Base-by-base conservation (phyloP, 352 stramenopile genomes). In the Detonula confervacea region DNA sequence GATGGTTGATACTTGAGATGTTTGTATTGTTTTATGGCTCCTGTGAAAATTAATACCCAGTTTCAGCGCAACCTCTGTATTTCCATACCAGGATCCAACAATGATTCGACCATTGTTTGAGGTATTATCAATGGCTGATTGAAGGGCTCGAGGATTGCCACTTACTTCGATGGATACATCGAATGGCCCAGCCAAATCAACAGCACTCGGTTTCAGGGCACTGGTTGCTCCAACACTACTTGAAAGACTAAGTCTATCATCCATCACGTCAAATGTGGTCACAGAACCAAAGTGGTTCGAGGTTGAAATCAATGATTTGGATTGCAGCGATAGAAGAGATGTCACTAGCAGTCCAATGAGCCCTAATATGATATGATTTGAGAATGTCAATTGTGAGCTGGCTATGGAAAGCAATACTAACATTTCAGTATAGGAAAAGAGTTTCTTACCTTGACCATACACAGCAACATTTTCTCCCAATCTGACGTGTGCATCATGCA, bases 11-110 rank as follows among this genome's bases (percentile, higher is more conserved):
- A 96, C 92, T 82, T 96, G 91, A 33, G 90, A 95, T 39, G 90
- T 88, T 49, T 87, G 61, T 39, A 96, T 86, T 12, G 76, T 91
- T 52, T 95, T 93, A 61, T 95, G 84, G 74, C 90, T 95, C 11
- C 92, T 81, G 77, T 96, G 92, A 81, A 96, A 96, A 33, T 92
- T 83, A 39, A 95, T 93, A 18, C 92, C 92, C 6, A 96, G 73
- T 51, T 92, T 93, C 25, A 96, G 85, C 30, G 47, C 59, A 14
- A 94, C 88, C 25, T 88, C 69, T 30, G 65, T 63, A 61, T 85
- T 91, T 9, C 91, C 91, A 76, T 96, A 96, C 90, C 91, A 95
- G 4, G 88, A 95, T 3, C 87, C 92, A 52, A 96, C 65, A 54
- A 96, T 80, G 9, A 95, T 81, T 37, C 84, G 65, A 6, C 92